Conservation (phyloP, 352 stramenopile genomes). For the Plasmopara halstedii region DNA sequence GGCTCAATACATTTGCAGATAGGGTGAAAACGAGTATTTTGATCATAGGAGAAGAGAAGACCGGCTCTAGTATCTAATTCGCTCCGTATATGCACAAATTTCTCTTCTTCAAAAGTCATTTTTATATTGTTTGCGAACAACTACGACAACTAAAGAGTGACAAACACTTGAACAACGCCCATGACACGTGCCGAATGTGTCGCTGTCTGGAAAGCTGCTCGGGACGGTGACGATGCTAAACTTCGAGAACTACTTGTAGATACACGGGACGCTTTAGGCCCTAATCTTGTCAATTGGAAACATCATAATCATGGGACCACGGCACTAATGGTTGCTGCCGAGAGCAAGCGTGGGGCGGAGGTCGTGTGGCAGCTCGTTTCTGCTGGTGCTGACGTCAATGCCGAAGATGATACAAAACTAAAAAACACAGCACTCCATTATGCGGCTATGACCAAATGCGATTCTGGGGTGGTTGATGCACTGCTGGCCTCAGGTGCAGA, state of each 20-base stretch:
- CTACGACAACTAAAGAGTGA: neutral
- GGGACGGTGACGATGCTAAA: slow-evolving; percentile 17
- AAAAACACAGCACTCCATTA: slow-evolving; percentile 63
- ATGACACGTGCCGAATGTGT: slow-evolving; percentile 30
- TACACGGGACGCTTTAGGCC: slow-evolving; percentile 11
- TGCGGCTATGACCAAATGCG: slow-evolving; percentile 38
- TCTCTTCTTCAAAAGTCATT: neutral
- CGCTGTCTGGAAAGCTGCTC: slow-evolving; percentile 26
- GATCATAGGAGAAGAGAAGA: neutral
- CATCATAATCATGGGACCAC: slow-evolving; percentile 42
- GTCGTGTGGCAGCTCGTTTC: slow-evolving; percentile 30
- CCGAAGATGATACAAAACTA: slow-evolving; percentile 29
- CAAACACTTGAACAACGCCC: no score
- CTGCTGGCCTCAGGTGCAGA: slow-evolving; percentile 42
- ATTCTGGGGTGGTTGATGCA: slow-evolving; percentile 36
- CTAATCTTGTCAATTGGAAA: slow-evolving; percentile 29
- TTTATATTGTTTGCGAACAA: neutral
- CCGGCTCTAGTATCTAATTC: neutral
- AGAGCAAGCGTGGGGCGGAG: slow-evolving; percentile 16
- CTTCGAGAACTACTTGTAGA: slow-evolving; percentile 20
- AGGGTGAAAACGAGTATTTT: neutral
- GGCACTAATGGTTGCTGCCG: slow-evolving; percentile 53
- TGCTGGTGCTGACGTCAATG: slow-evolving; percentile 39
- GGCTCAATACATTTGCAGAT: neutral
- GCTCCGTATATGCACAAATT: neutral